Conservation (phyloP, 306 rosid genomes). For the Gleditsia sinensis region DNA sequence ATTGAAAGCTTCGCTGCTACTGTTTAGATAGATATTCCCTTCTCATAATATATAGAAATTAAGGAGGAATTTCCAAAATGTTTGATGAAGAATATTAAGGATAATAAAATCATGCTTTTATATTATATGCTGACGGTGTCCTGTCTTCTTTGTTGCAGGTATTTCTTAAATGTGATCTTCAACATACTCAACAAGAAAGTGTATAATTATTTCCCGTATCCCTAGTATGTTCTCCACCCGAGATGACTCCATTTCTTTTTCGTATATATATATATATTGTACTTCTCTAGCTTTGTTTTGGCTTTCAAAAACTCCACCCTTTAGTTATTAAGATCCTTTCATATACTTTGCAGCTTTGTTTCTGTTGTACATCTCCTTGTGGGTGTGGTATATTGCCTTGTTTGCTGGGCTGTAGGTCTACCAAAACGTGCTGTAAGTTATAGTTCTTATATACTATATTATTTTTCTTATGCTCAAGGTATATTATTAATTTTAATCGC, state of each 20-base stretch:
- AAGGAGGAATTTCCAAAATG: background rate
- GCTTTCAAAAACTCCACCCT: background rate
- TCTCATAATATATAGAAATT: background rate
- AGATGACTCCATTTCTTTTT: background rate
- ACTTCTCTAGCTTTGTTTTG: background rate
- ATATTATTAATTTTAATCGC: slow-evolving; percentile 16
- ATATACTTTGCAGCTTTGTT: slow-evolving; percentile 59
- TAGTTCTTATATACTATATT: background rate
- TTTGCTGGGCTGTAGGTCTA: slow-evolving; percentile 65
- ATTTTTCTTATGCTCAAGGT: background rate
- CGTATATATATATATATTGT: background rate
- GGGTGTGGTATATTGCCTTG: slow-evolving; percentile 72
- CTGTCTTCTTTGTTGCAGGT: slow-evolving; percentile 50
- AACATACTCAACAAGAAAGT: slow-evolving; percentile 83
- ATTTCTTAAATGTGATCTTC: slow-evolving; percentile 80
- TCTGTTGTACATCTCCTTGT: slow-evolving; percentile 74
- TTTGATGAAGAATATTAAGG: background rate
- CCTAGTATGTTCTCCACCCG: slow-evolving; percentile 55
- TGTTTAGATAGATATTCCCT: background rate
- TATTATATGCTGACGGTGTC: slow-evolving; percentile 12
- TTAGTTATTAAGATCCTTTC: background rate
- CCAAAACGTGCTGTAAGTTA: slow-evolving; percentile 73
- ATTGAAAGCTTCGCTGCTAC: background rate
- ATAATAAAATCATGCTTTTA: background rate
- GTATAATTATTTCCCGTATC: slow-evolving; percentile 82